Evolutionary conservation across 1,284 basidiomycete species (phyloP).

Genomic region (Cerrena zonata): DNA sequence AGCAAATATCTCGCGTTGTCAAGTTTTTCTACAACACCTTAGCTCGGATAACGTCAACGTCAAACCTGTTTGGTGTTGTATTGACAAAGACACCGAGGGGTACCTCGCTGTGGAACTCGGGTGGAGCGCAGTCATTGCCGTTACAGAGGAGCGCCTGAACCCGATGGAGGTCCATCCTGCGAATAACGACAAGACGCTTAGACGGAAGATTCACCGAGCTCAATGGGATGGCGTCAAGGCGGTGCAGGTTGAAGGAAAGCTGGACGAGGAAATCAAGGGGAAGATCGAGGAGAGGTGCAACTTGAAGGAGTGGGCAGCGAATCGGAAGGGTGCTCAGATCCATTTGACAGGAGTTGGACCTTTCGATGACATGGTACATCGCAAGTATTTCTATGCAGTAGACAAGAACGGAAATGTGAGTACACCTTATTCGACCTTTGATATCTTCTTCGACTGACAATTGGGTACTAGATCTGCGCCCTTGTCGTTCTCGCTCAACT

Average conservation of each 20-base stretch:
- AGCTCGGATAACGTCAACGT: constrained; percentile 30
- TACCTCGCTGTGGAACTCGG: constrained; percentile 41
- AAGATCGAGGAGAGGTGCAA: constrained; percentile 39
- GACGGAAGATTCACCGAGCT: constrained; percentile 43
- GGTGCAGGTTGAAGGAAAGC: constrained; percentile 31
- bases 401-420: constrained; percentile 37
- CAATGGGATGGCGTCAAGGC: constrained; percentile 45
- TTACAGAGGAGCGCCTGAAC: constrained; percentile 49
- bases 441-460: too few relatives aligned
- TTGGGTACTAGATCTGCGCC: constrained; percentile 32
- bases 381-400: constrained; percentile 48
- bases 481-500: constrained; percentile 52
- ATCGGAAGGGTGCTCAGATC: constrained; percentile 47
- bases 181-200: constrained; percentile 37
- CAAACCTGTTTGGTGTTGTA: constrained; percentile 50
- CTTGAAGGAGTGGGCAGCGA: constrained; percentile 41
- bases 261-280: constrained; percentile 33
- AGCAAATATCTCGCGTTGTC: constrained; percentile 38
- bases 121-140: constrained; percentile 47
- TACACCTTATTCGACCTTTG: constrained; percentile 1
- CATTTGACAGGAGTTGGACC: constrained; percentile 50
- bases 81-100: constrained; percentile 39
- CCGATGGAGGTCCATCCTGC: constrained; percentile 37
- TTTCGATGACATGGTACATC: constrained; percentile 46
- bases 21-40: constrained; percentile 35